Evolutionary conservation across 2,329 filamentous ascomycete genomes (phyloP).

Genomic region (Cordyceps farinosa): DNA sequence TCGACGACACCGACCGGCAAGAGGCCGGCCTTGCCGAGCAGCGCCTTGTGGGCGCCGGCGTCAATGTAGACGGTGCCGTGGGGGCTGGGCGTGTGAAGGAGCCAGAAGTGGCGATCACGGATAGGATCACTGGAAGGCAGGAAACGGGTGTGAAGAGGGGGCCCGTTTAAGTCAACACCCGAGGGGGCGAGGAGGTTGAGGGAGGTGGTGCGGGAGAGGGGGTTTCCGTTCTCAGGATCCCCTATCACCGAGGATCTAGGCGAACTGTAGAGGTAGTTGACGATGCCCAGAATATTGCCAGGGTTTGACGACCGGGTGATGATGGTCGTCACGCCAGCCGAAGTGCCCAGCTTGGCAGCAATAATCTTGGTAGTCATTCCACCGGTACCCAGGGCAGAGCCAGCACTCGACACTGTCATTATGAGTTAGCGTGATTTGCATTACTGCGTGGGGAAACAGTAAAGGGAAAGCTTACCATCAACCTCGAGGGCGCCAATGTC

Average conservation of each 20-base stretch:
- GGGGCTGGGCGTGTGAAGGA: slow-evolving; percentile 84
- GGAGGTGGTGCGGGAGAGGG: slow-evolving; percentile 40
- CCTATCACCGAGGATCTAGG: slow-evolving; percentile 19
- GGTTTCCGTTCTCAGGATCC: slow-evolving; percentile 32
- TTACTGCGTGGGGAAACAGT: background rate
- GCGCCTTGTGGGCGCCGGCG: slow-evolving; percentile 76
- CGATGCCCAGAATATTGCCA: slow-evolving; percentile 84
- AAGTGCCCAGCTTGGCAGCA: slow-evolving; percentile 85
- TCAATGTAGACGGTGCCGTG: slow-evolving; percentile 94
- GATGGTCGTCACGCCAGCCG: slow-evolving; percentile 90
- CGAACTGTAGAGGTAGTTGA: slow-evolving; percentile 66
- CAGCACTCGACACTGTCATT: slow-evolving; percentile 72
- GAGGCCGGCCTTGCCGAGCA: slow-evolving; percentile 79
- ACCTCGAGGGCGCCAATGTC: slow-evolving; percentile 80
- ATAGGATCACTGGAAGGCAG: slow-evolving; percentile 80
- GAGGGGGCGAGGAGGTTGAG: slow-evolving; percentile 31
- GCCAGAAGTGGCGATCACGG: slow-evolving; percentile 93
- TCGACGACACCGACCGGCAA: slow-evolving; percentile 88
- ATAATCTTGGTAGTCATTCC: slow-evolving; percentile 98
- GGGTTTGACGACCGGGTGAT: slow-evolving; percentile 94
- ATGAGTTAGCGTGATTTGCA: slow-evolving; percentile 21
- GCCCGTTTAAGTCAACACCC: slow-evolving; percentile 34
- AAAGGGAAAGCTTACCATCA: slow-evolving; percentile 54
- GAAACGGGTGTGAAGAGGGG: slow-evolving; percentile 88
- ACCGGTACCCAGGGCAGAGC: slow-evolving; percentile 85